phyloP scores from a whole-genome alignment of 2,329 filamentous ascomycete species.

The Fusarium nurragi region DNA sequence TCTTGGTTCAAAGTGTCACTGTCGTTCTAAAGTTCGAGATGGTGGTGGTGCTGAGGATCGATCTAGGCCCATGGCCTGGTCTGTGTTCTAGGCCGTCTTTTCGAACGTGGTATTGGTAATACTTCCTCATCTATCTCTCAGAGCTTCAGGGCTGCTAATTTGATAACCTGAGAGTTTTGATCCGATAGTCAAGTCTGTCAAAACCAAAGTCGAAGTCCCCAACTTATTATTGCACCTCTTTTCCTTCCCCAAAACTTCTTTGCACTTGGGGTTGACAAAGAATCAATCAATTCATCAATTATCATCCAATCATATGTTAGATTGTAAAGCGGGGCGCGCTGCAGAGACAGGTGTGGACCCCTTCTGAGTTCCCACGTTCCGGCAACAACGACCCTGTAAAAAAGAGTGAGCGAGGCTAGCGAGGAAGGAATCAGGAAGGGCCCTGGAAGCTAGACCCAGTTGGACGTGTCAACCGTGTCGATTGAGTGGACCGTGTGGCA shows the following conservation, averaged over 20 bases:
- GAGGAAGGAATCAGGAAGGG: slow-evolving; percentile 16
- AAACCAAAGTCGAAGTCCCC: too few species aligned
- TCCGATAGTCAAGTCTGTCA: too few species aligned
- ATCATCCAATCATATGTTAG: slow-evolving; percentile 29
- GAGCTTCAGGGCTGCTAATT: not conserved
- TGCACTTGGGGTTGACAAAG: slow-evolving; percentile 13
- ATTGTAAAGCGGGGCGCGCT: slow-evolving; percentile 12
- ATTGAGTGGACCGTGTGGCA: slow-evolving; percentile 37
- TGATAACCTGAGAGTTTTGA: too few species aligned
- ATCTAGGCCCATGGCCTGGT: slow-evolving; percentile 16
- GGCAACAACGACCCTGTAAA: slow-evolving; percentile 26
- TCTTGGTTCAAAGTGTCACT: slow-evolving; percentile 2
- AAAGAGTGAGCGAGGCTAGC: slow-evolving; percentile 11
- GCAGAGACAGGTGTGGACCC: slow-evolving; percentile 27
- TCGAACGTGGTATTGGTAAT: not conserved
- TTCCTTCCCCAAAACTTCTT: slow-evolving; percentile 1
- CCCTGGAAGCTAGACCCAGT: slow-evolving; percentile 34
- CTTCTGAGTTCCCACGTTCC: slow-evolving; percentile 20
- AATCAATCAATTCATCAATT: slow-evolving; percentile 25
- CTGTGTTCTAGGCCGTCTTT: slow-evolving; percentile 15
- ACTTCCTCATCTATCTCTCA: slow-evolving; percentile 1
- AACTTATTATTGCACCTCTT: too few species aligned
- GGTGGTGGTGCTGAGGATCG: slow-evolving; percentile 9
- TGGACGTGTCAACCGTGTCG: slow-evolving; percentile 34
- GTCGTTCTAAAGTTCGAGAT: not conserved